Evolutionary conservation across 192 early-diverging fungal genomes (phyloP).

Genomic region (Piromyces sp.): DNA sequence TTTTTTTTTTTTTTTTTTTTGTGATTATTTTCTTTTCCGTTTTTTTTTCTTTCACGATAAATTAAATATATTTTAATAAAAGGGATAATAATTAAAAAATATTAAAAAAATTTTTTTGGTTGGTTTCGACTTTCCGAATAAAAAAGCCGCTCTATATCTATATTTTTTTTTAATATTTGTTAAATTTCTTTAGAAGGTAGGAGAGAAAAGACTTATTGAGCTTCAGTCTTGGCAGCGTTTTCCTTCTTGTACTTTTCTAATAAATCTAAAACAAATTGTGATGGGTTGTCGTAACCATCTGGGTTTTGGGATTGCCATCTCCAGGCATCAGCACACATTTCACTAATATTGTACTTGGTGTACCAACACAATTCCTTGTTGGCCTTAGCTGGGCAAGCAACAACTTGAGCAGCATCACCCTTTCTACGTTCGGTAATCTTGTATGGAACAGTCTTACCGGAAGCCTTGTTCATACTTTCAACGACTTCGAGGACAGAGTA

Average conservation of each 20-base stretch:
- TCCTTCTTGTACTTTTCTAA: neutral
- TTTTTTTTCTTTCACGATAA: too few relatives aligned
- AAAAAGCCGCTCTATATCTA: too few relatives aligned
- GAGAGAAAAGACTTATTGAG: too few relatives aligned
- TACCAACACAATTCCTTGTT: conserved; percentile 43
- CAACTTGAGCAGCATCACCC: conserved; percentile 72
- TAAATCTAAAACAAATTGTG: neutral
- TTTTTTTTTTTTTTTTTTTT: too few relatives aligned
- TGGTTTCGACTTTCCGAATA: too few relatives aligned
- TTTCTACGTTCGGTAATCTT: conserved; percentile 47
- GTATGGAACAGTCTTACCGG: conserved; percentile 59
- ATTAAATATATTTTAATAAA: too few relatives aligned
- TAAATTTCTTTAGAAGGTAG: too few relatives aligned
- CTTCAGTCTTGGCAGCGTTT: neutral
- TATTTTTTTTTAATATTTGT: too few relatives aligned
- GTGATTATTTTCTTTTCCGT: too few relatives aligned
- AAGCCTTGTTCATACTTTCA: conserved; percentile 59
- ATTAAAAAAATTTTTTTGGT: too few relatives aligned
- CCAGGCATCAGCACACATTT: conserved; percentile 55
- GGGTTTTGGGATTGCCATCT: conserved; percentile 55
- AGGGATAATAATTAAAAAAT: too few relatives aligned
- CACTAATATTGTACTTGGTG: conserved; percentile 29
- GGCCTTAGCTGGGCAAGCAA: conserved; percentile 56
- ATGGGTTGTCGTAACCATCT: conserved; percentile 28
- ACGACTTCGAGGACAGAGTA: conserved; percentile 86